A percentile compares a stretch with the other conserved stretches of the same genome.
Evolutionary conservation across 2,329 filamentous ascomycete genomes (phyloP).

Genomic region (Ceratocystis destructans): DNA sequence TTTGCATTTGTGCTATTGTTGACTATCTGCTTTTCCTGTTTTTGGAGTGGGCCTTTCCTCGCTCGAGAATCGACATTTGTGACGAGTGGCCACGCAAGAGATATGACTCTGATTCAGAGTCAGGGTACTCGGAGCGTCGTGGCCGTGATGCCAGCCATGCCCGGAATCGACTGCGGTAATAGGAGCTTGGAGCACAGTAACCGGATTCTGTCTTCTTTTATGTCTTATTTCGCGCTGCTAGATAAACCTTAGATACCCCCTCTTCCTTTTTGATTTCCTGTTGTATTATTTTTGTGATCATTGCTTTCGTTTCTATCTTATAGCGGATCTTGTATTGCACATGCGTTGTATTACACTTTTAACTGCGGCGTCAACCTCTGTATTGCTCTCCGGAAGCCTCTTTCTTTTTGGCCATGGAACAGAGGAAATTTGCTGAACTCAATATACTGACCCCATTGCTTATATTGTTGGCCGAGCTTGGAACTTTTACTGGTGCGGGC

Average conservation of each 20-base stretch:
- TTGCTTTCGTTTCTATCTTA: neutral
- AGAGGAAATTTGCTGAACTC: too few relatives aligned
- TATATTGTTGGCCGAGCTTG: too few relatives aligned
- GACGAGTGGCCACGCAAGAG: slow-evolving; percentile 79
- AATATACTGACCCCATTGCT: too few relatives aligned
- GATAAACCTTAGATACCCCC: slow-evolving; percentile 2
- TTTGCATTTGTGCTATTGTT: slow-evolving; percentile 85
- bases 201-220: neutral
- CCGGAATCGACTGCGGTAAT: neutral
- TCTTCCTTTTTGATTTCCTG: neutral
- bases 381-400: too few relatives aligned
- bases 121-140: slow-evolving; percentile 9
- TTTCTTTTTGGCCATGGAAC: too few relatives aligned
- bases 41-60: slow-evolving; percentile 73
- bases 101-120: slow-evolving; percentile 16
- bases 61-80: slow-evolving; percentile 75
- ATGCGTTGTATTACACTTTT: neutral
- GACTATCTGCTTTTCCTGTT: slow-evolving; percentile 86
- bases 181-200: neutral
- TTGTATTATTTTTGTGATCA: neutral
- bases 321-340: neutral
- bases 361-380: too few relatives aligned
- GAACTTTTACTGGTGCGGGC: too few relatives aligned
- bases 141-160: slow-evolving; percentile 9
- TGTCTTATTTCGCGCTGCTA: neutral